A percentile compares a stretch with the other conserved stretches of the same genome.
These are phyloP conservation scores for Grosmannia serpens DNA, from an alignment of 2,329 filamentous ascomycete species.

Conservation along the genomic window DNA sequence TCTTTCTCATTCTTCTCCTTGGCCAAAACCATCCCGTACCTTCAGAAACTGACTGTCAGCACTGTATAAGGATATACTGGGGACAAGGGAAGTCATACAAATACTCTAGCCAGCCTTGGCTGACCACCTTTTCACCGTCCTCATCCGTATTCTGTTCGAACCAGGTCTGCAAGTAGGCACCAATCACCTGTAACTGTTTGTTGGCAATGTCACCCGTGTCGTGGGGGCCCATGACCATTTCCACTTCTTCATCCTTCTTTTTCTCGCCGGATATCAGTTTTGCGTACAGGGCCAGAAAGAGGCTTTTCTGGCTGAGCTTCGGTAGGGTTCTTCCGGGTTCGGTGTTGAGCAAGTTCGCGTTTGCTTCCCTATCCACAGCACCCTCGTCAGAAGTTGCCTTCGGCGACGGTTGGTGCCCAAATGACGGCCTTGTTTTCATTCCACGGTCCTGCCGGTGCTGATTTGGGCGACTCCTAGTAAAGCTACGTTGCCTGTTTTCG, in stretches of 20 bases:
- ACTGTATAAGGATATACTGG: neutral
- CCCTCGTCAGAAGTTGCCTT: neutral
- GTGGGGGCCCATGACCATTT: slow-evolving; percentile 91
- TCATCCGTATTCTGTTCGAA: slow-evolving; percentile 54
- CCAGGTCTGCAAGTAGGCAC: slow-evolving; percentile 68
- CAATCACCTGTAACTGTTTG: slow-evolving; percentile 68
- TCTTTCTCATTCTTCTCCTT: slow-evolving; percentile 83
- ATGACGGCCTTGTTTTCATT: neutral
- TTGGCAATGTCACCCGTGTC: slow-evolving; percentile 79
- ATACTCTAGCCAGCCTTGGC: slow-evolving; percentile 91
- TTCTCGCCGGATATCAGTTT: slow-evolving; percentile 92
- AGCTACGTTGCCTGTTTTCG: neutral
- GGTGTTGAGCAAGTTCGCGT: slow-evolving; percentile 2
- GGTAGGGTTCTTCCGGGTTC: slow-evolving; percentile 27
- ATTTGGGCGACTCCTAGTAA: neutral
- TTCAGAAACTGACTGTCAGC: slow-evolving; percentile 14
- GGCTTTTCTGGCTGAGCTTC: slow-evolving; percentile 71
- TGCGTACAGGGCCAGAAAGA: slow-evolving; percentile 87
- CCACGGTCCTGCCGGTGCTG: neutral
- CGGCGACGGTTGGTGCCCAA: too few relatives aligned
- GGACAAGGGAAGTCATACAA: slow-evolving; percentile 32
- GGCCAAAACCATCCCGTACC: slow-evolving; percentile 78
- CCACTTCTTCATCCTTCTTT: slow-evolving; percentile 87
- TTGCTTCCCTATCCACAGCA: neutral
- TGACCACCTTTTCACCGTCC: slow-evolving; percentile 46